Conservation (phyloP, 495 filamentous ascomycete genomes). For the Cercophora newfieldiana region DNA sequence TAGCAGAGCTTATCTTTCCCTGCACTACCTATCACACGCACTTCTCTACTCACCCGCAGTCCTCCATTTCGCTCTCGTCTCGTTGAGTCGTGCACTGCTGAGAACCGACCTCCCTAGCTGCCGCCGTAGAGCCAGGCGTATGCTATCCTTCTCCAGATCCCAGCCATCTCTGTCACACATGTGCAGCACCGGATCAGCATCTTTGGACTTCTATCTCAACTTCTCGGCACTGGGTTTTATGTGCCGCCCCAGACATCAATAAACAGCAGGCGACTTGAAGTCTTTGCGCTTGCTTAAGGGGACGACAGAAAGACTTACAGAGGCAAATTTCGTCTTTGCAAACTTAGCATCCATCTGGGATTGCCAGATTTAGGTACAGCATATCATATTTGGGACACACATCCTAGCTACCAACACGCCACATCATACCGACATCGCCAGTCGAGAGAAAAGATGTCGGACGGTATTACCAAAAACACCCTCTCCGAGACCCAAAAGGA, state of each 20-base stretch:
- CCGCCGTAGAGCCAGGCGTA: background rate
- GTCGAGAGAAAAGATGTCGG: constrained; percentile 14
- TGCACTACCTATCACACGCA: background rate
- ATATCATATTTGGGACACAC: constrained; percentile 4
- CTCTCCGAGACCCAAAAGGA: constrained; percentile 21
- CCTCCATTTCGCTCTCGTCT: background rate
- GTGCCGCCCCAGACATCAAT: constrained; percentile 37
- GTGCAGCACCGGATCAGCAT: constrained; percentile 22
- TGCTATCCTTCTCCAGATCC: background rate
- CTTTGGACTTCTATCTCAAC: constrained; percentile 19
- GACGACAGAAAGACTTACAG: constrained; percentile 56
- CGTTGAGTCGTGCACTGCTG: background rate
- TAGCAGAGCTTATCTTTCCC: background rate
- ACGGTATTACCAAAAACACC: constrained; percentile 9
- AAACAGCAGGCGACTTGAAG: constrained; percentile 57
- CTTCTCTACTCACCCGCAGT: background rate
- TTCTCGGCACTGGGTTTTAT: constrained; percentile 32
- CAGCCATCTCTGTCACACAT: constrained; percentile 20
- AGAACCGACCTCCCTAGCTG: background rate
- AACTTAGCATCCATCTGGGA: background rate
- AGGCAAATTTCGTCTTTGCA: constrained; percentile 16
- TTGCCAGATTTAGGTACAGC: too few relatives aligned
- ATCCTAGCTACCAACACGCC: background rate
- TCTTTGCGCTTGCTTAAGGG: constrained; percentile 60
- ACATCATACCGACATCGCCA: background rate